phyloP scores from a whole-genome alignment of 129 eudicot genomes.

The Lactuca sativa region DNA sequence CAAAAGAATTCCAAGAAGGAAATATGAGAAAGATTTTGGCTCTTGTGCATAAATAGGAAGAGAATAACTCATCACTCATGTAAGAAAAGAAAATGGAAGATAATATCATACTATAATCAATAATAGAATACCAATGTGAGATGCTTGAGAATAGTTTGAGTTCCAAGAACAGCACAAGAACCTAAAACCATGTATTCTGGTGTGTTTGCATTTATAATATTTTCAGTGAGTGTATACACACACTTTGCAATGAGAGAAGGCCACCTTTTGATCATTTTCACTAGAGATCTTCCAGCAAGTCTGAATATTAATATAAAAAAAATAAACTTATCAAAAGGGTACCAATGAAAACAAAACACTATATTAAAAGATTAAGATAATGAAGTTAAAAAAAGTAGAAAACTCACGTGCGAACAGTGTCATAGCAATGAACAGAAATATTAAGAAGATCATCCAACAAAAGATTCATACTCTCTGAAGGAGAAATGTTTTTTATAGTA shows the following conservation, averaged over 20 bases:
- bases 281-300: slow-evolving; percentile 83
- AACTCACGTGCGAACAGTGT: slow-evolving; percentile 89
- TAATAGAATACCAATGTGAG: slow-evolving; percentile 65
- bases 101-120: background rate
- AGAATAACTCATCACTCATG: background rate
- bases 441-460: slow-evolving; percentile 83
- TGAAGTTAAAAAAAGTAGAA: slow-evolving; percentile 34
- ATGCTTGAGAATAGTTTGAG: slow-evolving; percentile 89
- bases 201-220: slow-evolving; percentile 60
- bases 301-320: slow-evolving; percentile 38
- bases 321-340: background rate
- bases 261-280: slow-evolving; percentile 94
- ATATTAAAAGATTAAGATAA: background rate
- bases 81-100: slow-evolving; percentile 7
- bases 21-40: slow-evolving; percentile 75
- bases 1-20: slow-evolving; percentile 80
- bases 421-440: slow-evolving; percentile 87
- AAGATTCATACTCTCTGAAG: slow-evolving; percentile 54
- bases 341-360: background rate
- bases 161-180: slow-evolving; percentile 87
- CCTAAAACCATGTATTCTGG: slow-evolving; percentile 89
- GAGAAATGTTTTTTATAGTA: slow-evolving; percentile 55
- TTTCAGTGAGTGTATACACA: slow-evolving; percentile 63
- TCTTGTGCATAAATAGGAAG: slow-evolving; percentile 49
- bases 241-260: slow-evolving; percentile 82